Evolutionary conservation across 352 stramenopile genomes (phyloP).

Genomic region (Globisporangium spiculum): DNA sequence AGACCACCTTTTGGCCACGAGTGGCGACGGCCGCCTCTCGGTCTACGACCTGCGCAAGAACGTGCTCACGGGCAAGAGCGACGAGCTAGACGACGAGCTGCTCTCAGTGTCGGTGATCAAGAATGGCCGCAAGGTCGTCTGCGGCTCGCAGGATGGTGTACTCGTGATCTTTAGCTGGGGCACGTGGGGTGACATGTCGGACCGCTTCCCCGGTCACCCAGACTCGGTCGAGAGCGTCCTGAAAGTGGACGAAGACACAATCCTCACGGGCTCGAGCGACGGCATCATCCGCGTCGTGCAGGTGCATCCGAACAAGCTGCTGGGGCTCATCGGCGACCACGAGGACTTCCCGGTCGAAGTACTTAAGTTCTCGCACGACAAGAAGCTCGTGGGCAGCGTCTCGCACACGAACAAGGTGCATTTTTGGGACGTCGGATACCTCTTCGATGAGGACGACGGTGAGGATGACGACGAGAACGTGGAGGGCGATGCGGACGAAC

Average conservation of each 20-base stretch:
- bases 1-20: conserved; percentile 87
- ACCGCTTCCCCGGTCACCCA: conserved; percentile 94
- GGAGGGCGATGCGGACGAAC: conserved; percentile 41
- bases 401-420: conserved; percentile 94
- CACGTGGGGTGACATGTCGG: conserved; percentile 95
- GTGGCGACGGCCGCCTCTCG: conserved; percentile 89
- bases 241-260: conserved; percentile 96
- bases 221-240: conserved; percentile 93
- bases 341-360: conserved; percentile 95
- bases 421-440: conserved; percentile 94
- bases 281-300: conserved; percentile 94
- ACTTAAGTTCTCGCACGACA: conserved; percentile 84
- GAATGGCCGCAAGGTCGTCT: conserved; percentile 93
- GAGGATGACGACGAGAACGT: conserved; percentile 67
- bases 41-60: conserved; percentile 91
- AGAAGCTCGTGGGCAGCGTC: conserved; percentile 90
- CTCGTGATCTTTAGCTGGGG: conserved; percentile 95
- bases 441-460: conserved; percentile 88
- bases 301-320: conserved; percentile 94
- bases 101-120: conserved; percentile 77
- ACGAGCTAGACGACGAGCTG: conserved; percentile 82
- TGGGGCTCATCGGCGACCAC: conserved; percentile 95
- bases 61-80: conserved; percentile 71
- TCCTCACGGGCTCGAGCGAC: conserved; percentile 95
- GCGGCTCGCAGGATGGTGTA: conserved; percentile 93